These are phyloP conservation scores for Glebionis coronaria DNA, from an alignment of 129 eudicot species.

Conservation along the genomic window DNA sequence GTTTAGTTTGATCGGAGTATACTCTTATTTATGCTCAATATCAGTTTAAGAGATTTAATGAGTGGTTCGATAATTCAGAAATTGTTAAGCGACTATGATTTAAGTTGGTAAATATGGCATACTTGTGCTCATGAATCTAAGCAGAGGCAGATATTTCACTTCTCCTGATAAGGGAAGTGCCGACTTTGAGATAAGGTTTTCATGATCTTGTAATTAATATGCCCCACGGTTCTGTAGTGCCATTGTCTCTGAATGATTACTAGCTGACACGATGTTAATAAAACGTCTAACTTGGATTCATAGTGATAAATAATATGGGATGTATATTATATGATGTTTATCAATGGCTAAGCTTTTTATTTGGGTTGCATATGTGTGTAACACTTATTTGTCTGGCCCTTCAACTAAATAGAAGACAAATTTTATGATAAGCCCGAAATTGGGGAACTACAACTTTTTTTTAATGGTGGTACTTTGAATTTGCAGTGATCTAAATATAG, in stretches of 20 bases:
- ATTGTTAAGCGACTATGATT: constrained; percentile 12
- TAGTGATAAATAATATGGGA: too few species aligned
- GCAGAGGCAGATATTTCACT: not conserved
- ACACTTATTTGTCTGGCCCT: too few species aligned
- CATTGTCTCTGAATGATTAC: not conserved
- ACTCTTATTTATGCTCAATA: constrained; percentile 1
- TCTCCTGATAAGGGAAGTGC: not conserved
- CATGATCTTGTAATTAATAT: not conserved
- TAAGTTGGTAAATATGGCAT: constrained; percentile 13
- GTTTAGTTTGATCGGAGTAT: constrained; percentile 9
- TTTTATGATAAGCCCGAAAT: not conserved
- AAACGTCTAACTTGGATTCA: too few species aligned
- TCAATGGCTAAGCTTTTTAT: too few species aligned
- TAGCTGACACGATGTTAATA: too few species aligned
- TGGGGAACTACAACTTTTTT: not conserved
- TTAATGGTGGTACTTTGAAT: not conserved
- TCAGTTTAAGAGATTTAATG: not conserved
- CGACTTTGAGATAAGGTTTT: not conserved
- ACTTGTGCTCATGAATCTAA: not conserved
- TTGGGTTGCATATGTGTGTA: too few species aligned
- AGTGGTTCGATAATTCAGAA: constrained; percentile 10
- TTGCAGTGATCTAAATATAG: constrained; percentile 22
- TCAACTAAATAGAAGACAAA: too few species aligned
- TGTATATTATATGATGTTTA: too few species aligned
- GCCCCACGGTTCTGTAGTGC: not conserved